Evolutionary conservation across 2,329 filamentous ascomycete species (phyloP).

Genomic region (Apiospora koreana): DNA sequence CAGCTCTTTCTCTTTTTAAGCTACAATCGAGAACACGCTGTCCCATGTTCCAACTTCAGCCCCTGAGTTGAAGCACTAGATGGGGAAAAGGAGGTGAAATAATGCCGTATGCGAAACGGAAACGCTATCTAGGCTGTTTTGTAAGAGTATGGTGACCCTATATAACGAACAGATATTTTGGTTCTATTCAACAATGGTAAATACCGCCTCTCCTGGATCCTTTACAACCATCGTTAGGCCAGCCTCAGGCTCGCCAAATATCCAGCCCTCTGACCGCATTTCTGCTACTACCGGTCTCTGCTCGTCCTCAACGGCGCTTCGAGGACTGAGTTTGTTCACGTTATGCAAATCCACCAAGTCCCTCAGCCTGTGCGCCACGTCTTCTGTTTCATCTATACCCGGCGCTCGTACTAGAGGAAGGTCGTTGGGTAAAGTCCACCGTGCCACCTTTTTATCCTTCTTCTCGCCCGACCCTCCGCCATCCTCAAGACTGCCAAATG

Average conservation of each 20-base stretch:
- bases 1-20: neutral
- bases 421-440: slow-evolving; percentile 4
- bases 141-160: neutral
- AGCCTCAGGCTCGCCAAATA: slow-evolving; percentile 2
- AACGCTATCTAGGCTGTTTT: too few relatives aligned
- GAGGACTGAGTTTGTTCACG: slow-evolving; percentile 2
- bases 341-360: slow-evolving; percentile 12
- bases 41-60: too few relatives aligned
- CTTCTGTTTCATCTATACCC: slow-evolving; percentile 1
- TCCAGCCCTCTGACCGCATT: neutral
- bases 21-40: too few relatives aligned
- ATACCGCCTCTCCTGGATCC: neutral
- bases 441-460: neutral
- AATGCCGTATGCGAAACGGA: too few relatives aligned
- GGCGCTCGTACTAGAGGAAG: neutral
- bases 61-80: too few relatives aligned
- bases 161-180: neutral
- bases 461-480: neutral
- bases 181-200: neutral
- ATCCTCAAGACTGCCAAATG: neutral
- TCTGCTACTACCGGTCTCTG: neutral
- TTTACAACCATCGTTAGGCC: neutral
- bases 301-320: slow-evolving; percentile 8
- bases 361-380: slow-evolving; percentile 3
- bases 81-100: too few relatives aligned